Conservation (phyloP, 768 basidiomycete genomes). For the Tricholoma furcatifolium region DNA sequence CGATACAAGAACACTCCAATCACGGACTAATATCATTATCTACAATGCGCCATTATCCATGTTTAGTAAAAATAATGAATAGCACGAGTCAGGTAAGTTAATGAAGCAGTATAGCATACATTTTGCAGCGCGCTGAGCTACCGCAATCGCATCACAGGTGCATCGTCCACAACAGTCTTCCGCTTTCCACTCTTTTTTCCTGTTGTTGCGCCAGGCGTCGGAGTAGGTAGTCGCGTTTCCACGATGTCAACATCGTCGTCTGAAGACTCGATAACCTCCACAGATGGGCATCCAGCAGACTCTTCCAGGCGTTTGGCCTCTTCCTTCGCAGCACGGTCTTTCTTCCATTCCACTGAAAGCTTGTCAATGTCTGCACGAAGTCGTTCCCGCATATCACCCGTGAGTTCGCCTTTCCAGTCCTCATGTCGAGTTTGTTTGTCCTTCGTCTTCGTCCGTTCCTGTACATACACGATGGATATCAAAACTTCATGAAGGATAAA, state of each 20-base stretch:
- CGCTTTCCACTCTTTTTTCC: constrained; percentile 13
- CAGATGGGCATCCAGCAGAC: constrained; percentile 18
- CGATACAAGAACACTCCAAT: neutral
- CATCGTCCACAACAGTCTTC: constrained; percentile 8
- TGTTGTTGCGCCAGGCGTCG: constrained; percentile 6
- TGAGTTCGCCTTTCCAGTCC: constrained; percentile 53
- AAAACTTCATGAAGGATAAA: neutral
- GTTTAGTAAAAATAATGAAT: constrained; percentile 2
- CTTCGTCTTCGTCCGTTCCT: constrained; percentile 28
- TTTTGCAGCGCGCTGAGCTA: neutral
- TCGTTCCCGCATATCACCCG: constrained; percentile 45
- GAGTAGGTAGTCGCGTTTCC: constrained; percentile 24
- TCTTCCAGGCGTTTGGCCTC: constrained; percentile 36
- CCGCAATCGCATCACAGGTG: constrained; percentile 9
- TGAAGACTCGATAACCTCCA: constrained; percentile 29
- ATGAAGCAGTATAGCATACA: neutral
- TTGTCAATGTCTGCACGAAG: constrained; percentile 39
- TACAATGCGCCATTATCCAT: constrained; percentile 13
- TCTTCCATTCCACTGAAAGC: constrained; percentile 57
- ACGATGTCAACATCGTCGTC: constrained; percentile 46
- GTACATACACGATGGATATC: neutral
- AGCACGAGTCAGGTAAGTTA: constrained; percentile 6
- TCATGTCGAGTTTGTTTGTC: constrained; percentile 36
- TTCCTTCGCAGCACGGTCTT: constrained; percentile 38
- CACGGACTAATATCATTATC: neutral